These are phyloP conservation scores for Talaromyces piceae DNA, from an alignment of 2,329 filamentous ascomycete species.

Conservation along the genomic window DNA sequence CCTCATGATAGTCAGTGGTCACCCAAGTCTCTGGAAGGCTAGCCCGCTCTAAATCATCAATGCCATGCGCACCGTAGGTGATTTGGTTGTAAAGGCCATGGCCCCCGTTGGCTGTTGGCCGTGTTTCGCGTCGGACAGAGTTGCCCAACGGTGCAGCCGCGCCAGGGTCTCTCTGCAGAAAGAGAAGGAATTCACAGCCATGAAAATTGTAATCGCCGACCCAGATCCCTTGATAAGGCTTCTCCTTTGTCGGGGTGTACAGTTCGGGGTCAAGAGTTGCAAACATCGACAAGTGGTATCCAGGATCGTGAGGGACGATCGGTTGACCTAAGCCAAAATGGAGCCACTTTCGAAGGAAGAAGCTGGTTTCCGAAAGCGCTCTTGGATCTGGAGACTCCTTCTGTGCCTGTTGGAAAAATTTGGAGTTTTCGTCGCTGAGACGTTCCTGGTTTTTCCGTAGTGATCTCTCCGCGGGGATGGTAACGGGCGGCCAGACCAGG, in stretches of 20 bases:
- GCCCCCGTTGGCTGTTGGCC: not conserved
- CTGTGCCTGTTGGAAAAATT: not conserved
- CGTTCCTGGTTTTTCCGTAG: conserved; percentile 25
- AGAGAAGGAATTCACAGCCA: conserved; percentile 77
- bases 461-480: conserved; percentile 54
- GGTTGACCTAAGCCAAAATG: conserved; percentile 51
- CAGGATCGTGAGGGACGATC: conserved; percentile 18
- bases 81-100: not conserved
- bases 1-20: conserved; percentile 15
- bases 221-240: conserved; percentile 87
- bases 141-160: conserved; percentile 6
- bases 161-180: conserved; percentile 61
- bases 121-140: conserved; percentile 1
- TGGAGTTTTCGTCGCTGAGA: conserved; percentile 24
- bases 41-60: conserved; percentile 9
- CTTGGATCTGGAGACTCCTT: conserved; percentile 29
- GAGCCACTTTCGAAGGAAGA: conserved; percentile 70
- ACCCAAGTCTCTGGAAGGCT: not conserved
- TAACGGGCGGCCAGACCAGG: conserved; percentile 67
- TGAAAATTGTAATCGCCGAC: conserved; percentile 84
- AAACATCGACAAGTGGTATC: conserved; percentile 52
- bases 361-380: conserved; percentile 62
- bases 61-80: not conserved
- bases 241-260: conserved; percentile 73
- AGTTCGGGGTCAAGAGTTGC: conserved; percentile 65